Base-by-base conservation (phyloP, 2,329 filamentous ascomycete genomes). In the Basipetospora chlamydospora region DNA sequence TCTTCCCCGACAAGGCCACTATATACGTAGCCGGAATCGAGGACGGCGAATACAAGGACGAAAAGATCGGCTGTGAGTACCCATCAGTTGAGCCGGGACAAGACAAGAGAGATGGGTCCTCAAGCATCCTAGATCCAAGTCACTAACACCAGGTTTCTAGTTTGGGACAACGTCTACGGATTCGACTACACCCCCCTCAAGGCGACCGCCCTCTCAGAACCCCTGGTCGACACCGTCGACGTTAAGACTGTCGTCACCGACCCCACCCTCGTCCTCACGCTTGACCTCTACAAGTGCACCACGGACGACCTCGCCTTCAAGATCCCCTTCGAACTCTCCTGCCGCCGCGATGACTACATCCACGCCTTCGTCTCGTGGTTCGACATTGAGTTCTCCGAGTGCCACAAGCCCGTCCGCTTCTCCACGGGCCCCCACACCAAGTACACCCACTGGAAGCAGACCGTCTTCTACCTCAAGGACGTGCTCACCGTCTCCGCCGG, bases 401-500 rank as follows among this genome's bases (percentile, higher is more conserved):
- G 90, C 73, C 90, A 98, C 73, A 96, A 96, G 73, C 83, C 86
- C 22, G 86, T 98, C 54, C 76, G 79, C 53, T 98, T 98, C 71
- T 93, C 84, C 37, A 98, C 90, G 13, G 90, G 90, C 16, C 90
- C 90, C 20, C 90, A 96, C 63, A 92, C 88, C 49, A 96, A 95
- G 66, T 96, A 96, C 66, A 98, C 90, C 13, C 90, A 98, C 71
- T 98, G 90, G 90, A 98, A 98, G 67, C 90, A 98, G 68, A 98
- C 90, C 10, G 90, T 98, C 43, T 96, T 98, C 66, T 98, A 98
- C 64, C 70, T 98, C 44, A 76, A 82, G 52, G 87, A 98, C 48
- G 83, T 94, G 23, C 66, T 98, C 45, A 96, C 87, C 13, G 86
- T 94, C 26, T 80, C 93, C 59, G 71, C 84, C 52, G 85, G 80